These are phyloP conservation scores for Rutstroemia sp. DNA, from an alignment of 2,329 filamentous ascomycete genomes.

Conservation along the genomic window DNA sequence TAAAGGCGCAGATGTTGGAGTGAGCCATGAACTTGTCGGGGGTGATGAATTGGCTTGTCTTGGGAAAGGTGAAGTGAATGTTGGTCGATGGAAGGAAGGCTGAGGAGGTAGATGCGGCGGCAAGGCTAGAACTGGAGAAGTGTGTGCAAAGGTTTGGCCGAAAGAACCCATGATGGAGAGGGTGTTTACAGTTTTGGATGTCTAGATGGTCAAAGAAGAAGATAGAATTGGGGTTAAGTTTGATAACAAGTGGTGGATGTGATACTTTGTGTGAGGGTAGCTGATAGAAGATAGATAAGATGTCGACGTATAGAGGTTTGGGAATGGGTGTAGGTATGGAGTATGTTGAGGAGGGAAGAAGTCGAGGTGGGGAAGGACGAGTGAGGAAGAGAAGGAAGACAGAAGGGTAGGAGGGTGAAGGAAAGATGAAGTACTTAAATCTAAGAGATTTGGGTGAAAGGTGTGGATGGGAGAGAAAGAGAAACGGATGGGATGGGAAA, in stretches of 20 bases:
- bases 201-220: not conserved
- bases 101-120: constrained; percentile 24
- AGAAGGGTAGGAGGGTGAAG: constrained; percentile 3
- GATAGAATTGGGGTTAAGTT: not conserved
- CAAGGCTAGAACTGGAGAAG: constrained; percentile 25
- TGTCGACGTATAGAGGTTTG: not conserved
- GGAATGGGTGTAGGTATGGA: not conserved
- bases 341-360: not conserved
- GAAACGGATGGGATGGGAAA: constrained; percentile 8
- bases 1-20: constrained; percentile 14
- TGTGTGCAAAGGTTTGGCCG: constrained; percentile 21
- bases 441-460: constrained; percentile 10
- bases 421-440: constrained; percentile 14
- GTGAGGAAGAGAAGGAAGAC: not conserved
- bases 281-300: not conserved
- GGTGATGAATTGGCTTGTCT: constrained; percentile 17
- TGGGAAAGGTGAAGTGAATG: constrained; percentile 23
- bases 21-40: constrained; percentile 21
- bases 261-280: not conserved
- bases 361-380: constrained; percentile 3
- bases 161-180: constrained; percentile 23
- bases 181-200: not conserved
- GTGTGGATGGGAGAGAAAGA: constrained; percentile 7
- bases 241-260: constrained; percentile 10
- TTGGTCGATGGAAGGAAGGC: constrained; percentile 18